Evolutionary conservation across 805 yeast species (phyloP), one percentile per base, ranked within the genome.

Genomic region (Hemisphaericaspora nanyangensis): DNA sequence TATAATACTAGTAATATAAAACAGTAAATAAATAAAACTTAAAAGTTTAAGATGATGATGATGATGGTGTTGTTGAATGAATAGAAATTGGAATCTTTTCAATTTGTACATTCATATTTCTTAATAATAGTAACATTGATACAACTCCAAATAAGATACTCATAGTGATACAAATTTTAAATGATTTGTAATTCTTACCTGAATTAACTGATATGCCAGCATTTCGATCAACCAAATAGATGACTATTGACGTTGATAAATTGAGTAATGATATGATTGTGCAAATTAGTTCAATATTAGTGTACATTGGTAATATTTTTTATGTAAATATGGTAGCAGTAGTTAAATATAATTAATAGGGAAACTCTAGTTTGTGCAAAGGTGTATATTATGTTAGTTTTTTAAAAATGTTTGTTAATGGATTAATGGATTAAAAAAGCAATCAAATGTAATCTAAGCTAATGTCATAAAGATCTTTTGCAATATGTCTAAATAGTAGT

Each of bases 141-240:
- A 42, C 28, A 13, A 46, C 16, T 5, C 56, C 56, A 38, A 50
- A 53, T 12, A 45, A 8, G 11, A 53, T 39, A 20, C 50, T 29
- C 58, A 53, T 51, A 10, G 40, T 31, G 10, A 50, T 47, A 35
- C 58, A 53, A 17, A 43, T 44, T 36, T 39, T 50, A 32, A 52
- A 46, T 8, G 53, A 52, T 28, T 40, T 33, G 42, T 32, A 50
- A 35, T 48, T 42, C 16, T 40, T 39, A n/a, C 58, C 58, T 4
- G 54, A 41, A 15, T 46, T 40, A n/a, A 43, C 30, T 1, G 55
- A 38, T 8, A 47, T 29, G 3, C 55, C 55, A 5, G 29, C 34
- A 6, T 30, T 29, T 6, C 24, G 28, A 10, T 53, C 55, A 15
- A 44, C 34, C 26, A 29, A 29, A 38, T 50, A 51, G 22, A 50